Base-by-base conservation (phyloP, 2,329 filamentous ascomycete species). In the Chaetomiaceae sp. region DNA sequence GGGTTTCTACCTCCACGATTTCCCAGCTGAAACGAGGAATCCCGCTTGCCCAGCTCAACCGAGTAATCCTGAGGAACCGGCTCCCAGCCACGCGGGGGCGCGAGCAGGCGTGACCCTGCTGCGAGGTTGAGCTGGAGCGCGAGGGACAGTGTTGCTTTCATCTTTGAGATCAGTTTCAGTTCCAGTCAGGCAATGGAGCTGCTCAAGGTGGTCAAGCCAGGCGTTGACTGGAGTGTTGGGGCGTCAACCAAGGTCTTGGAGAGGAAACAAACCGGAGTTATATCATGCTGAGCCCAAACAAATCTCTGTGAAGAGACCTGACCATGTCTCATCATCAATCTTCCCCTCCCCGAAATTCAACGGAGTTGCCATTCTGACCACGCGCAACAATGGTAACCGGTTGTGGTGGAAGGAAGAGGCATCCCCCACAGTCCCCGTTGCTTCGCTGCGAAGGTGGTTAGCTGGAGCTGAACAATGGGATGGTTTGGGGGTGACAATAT, bases 391-490 rank as follows among this genome's bases (percentile, higher is more conserved):
- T n/a, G n/a, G n/a, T n/a, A n/a, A n/a, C n/a, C n/a, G n/a, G n/a
- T n/a, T n/a, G n/a, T n/a, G n/a, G n/a, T n/a, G n/a, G n/a, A n/a
- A 38, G 14, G 19, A 25, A 33, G 19, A 25, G 27, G 27, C 37
- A 31, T 47, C 34, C 7, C 7, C 25, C 44, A 38, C 21, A 17
- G 20, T 20, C 16, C 19, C 34, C 17, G 25, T 39, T n/a, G 34
- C 14, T 14, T 20, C 45, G 16, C 17, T 8, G 9, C 12, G 16
- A 27, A 27, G 20, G 19, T 14, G 30, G 13, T 14, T 20, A 30
- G 33, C n/a, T 34, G 47, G 46, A 37, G 46, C 46, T 19, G 46
- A 42, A 48, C 45, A 48, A 48, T 48, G 30, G 30, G 3, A 48
- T 33, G 5, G 38, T n/a, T 4, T n/a, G n/a, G n/a, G 17, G 14